Evolutionary conservation across 441 rosid species (phyloP), one percentile per base, ranked within the genome.

Genomic region (Adansonia gregorii): DNA sequence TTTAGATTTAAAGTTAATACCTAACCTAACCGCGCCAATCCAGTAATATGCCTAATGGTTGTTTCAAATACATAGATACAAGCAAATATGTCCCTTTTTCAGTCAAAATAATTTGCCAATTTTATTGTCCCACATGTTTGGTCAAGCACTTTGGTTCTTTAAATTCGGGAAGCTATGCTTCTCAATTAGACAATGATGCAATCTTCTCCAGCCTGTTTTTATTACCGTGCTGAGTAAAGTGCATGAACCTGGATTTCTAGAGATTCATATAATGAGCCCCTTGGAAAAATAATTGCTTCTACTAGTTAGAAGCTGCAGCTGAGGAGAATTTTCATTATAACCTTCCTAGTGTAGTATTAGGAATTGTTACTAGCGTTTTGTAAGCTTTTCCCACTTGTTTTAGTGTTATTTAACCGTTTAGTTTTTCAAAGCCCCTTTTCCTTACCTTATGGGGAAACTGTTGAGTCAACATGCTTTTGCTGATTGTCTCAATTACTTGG

Each of bases 391-490:
- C 45, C 39, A n/a, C 8, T 54, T 70, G 46, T 70, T 27, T n/a
- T 24, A 46, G 59, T 51, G 60, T 70, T 51, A 52, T 52, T 71
- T 48, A 52, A 52, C 46, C 27, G 6, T 61, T 63, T n/a, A 61
- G 22, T 15, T 41, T 74, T 60, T n/a, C n/a, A 43, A 46, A 11
- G 45, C 46, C 20, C 46, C 27, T 45, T 45, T 48, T 20, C n/a
- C 24, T 22, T 24, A 19, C 64, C 46, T 8, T 74, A 48, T 10
- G 6, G 27, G 48, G 43, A 48, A 74, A 43, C 54, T 10, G 24
- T 24, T 61, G 68, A 61, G 58, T 46, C 56, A 22, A 45, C 17
- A 3, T 63, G 77, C 68, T 69, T 61, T 67, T 51, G 46, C 52
- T 48, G 46, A 77, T 43, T 54, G 61, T 55, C 27, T 14, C 10